Percentiles rank a stretch among this genome's conserved stretches.
Conservation (phyloP, 2,329 filamentous ascomycete genomes). For the Biscogniauxia mediterranea region DNA sequence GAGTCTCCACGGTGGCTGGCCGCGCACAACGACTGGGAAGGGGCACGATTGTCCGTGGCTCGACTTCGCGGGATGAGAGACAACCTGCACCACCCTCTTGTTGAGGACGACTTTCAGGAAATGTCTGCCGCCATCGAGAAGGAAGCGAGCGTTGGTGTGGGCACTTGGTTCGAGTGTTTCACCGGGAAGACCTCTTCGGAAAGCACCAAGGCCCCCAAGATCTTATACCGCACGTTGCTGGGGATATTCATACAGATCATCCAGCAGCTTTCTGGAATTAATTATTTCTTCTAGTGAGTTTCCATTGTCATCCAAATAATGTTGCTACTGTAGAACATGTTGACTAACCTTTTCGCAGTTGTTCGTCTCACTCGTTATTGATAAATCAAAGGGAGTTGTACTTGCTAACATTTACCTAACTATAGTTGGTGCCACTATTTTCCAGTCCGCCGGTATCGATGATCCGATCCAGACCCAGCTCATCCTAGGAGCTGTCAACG, state of each 20-base stretch:
- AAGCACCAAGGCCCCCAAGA: slow-evolving; percentile 45
- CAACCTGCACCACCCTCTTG: slow-evolving; percentile 41
- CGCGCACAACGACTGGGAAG: slow-evolving; percentile 44
- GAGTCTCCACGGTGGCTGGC: slow-evolving; percentile 59
- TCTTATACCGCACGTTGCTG: slow-evolving; percentile 63
- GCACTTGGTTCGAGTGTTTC: slow-evolving; percentile 61
- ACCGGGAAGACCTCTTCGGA: slow-evolving; percentile 41
- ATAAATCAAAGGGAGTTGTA: no score
- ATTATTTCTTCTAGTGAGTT: slow-evolving; percentile 50
- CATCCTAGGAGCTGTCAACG: slow-evolving; percentile 67
- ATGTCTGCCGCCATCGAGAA: slow-evolving; percentile 48
- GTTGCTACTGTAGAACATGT: background rate
- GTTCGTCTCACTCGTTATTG: no score
- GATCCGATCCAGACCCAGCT: slow-evolving; percentile 68
- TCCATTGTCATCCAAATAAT: background rate
- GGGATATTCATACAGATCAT: slow-evolving; percentile 63
- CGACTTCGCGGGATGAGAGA: slow-evolving; percentile 51
- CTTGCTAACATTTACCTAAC: no score
- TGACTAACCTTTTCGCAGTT: background rate
- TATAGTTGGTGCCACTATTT: slow-evolving; percentile 56
- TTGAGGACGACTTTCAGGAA: slow-evolving; percentile 53
- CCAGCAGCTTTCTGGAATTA: slow-evolving; percentile 66
- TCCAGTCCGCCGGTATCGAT: slow-evolving; percentile 62
- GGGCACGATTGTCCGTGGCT: slow-evolving; percentile 49
- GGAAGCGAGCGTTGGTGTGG: slow-evolving; percentile 43